phyloP scores from a whole-genome alignment of 2,329 filamentous ascomycete genomes.

The Lasiodiplodia hormozganensis region DNA sequence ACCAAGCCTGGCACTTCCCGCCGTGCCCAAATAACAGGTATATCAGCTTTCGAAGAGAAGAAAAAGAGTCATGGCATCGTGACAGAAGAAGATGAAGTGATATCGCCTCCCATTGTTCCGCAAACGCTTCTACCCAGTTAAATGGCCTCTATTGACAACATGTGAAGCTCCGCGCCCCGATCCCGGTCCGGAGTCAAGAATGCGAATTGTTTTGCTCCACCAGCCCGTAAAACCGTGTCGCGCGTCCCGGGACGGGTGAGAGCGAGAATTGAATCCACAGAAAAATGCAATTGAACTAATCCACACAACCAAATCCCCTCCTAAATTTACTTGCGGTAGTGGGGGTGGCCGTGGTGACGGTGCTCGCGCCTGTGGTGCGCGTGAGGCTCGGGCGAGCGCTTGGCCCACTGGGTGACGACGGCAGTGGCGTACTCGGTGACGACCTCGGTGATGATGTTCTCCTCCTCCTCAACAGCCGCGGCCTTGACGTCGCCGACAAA shows the following conservation, averaged over 20 bases:
- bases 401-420: slow-evolving; percentile 32
- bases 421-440: slow-evolving; percentile 39
- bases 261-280: slow-evolving; percentile 13
- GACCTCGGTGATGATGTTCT: slow-evolving; percentile 25
- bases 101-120: slow-evolving; percentile 26
- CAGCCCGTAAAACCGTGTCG: background rate
- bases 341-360: slow-evolving; percentile 37
- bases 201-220: slow-evolving; percentile 11
- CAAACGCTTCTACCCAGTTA: slow-evolving; percentile 27
- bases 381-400: slow-evolving; percentile 30
- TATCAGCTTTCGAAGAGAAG: background rate
- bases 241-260: slow-evolving; percentile 9
- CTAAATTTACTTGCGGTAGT: slow-evolving; percentile 25
- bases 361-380: slow-evolving; percentile 42
- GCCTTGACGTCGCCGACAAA: slow-evolving; percentile 31
- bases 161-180: slow-evolving; percentile 18
- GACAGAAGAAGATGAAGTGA: slow-evolving; percentile 25
- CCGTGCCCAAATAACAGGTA: slow-evolving; percentile 4
- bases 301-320: background rate
- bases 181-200: slow-evolving; percentile 7
- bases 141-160: slow-evolving; percentile 26
- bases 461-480: slow-evolving; percentile 5
- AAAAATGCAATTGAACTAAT: slow-evolving; percentile 16
- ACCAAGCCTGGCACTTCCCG: slow-evolving; percentile 19
- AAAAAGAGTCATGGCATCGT: slow-evolving; percentile 27